phyloP scores from a whole-genome alignment of 208 protist genomes.

The Trypanosomatidae sp. region DNA sequence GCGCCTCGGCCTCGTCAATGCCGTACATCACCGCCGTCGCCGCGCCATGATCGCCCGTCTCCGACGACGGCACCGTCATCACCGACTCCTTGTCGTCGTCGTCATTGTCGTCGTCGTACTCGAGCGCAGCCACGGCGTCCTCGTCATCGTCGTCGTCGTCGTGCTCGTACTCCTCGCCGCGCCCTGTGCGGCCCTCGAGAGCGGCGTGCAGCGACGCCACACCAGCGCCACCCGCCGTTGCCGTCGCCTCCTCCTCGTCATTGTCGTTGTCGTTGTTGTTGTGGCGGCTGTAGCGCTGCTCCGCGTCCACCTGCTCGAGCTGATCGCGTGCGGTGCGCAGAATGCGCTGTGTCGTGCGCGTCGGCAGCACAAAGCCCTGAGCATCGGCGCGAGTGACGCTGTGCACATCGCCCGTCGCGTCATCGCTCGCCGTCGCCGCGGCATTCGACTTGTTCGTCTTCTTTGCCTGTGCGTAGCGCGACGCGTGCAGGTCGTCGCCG shows the following conservation, averaged over 20 bases:
- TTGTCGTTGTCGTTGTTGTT: not conserved
- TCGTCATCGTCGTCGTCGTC: conserved; percentile 27
- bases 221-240: conserved; percentile 1
- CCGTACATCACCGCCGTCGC: conserved; percentile 43
- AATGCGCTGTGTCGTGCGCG: conserved; percentile 60
- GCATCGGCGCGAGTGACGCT: conserved; percentile 8
- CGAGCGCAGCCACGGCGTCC: conserved; percentile 34
- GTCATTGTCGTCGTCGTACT: conserved; percentile 68
- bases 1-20: conserved; percentile 83
- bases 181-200: conserved; percentile 5
- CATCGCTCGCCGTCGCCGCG: conserved; percentile 3
- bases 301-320: conserved; percentile 36
- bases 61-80: too few relatives aligned
- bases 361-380: conserved; percentile 55
- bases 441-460: not conserved
- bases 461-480: conserved; percentile 66
- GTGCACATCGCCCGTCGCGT: not conserved
- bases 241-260: conserved; percentile 12
- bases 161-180: conserved; percentile 2
- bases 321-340: conserved; percentile 60
- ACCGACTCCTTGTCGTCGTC: too few relatives aligned
- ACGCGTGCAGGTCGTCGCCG: conserved; percentile 62
- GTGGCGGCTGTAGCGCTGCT: conserved; percentile 9
- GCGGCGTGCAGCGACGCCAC: conserved; percentile 2
- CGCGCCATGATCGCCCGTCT: conserved; percentile 12